These are phyloP conservation scores for Nephelium lappaceum DNA, from an alignment of 345 rosid genomes.

Conservation along the genomic window DNA sequence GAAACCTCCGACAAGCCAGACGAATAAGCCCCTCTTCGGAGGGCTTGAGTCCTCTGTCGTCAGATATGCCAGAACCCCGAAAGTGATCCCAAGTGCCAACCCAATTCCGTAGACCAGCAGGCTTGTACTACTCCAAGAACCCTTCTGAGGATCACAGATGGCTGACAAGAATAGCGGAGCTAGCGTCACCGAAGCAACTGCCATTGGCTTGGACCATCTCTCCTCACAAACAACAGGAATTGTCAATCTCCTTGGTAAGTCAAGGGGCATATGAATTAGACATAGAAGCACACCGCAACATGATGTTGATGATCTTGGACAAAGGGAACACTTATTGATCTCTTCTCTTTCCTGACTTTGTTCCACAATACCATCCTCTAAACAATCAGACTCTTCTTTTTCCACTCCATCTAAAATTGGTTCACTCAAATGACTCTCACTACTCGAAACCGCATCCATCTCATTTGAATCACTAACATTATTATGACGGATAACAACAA, in stretches of 20 bases:
- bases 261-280: conserved; percentile 67
- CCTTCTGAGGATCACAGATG: conserved; percentile 49
- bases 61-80: conserved; percentile 55
- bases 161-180: conserved; percentile 69
- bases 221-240: conserved; percentile 68
- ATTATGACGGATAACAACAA: conserved; percentile 40
- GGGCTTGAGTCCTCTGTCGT: conserved; percentile 61
- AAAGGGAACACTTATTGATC: conserved; percentile 27
- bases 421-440: conserved; percentile 30
- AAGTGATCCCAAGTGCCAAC: conserved; percentile 37
- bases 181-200: conserved; percentile 60
- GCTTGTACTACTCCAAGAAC: conserved; percentile 15
- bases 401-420: conserved; percentile 41
- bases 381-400: conserved; percentile 33
- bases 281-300: conserved; percentile 28
- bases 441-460: conserved; percentile 24
- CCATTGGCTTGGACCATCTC: conserved; percentile 77
- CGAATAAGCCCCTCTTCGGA: conserved; percentile 57
- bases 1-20: conserved; percentile 89
- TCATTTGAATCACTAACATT: conserved; percentile 1
- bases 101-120: conserved; percentile 54
- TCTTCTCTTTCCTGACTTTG: conserved; percentile 30
- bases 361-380: conserved; percentile 34
- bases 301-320: conserved; percentile 28
- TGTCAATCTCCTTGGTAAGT: conserved; percentile 78